Evolutionary conservation across 352 stramenopile genomes (phyloP).

Genomic region (Globisporangium sylvaticum): DNA sequence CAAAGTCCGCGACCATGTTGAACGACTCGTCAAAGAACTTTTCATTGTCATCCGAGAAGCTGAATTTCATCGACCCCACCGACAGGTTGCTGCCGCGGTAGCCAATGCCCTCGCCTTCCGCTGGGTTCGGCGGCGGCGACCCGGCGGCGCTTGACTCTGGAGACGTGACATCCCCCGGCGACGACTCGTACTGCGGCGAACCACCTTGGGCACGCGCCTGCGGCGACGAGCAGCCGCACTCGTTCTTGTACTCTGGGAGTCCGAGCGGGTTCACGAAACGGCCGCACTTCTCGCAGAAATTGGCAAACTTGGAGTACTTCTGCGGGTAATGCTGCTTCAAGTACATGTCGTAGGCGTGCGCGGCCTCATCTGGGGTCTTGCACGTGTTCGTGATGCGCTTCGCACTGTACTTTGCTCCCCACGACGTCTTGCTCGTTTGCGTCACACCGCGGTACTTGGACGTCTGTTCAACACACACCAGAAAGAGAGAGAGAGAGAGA

Average conservation of each 20-base stretch:
- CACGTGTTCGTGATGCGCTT: conserved; percentile 88
- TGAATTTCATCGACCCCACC: conserved; percentile 68
- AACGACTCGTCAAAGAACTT: conserved; percentile 63
- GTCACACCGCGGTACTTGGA: conserved; percentile 86
- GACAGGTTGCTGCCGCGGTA: conserved; percentile 62
- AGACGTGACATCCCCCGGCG: conserved; percentile 15
- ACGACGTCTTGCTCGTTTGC: conserved; percentile 84
- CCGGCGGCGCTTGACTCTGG: conserved; percentile 14
- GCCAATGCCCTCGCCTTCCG: conserved; percentile 34
- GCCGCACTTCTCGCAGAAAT: conserved; percentile 81
- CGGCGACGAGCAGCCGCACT: conserved; percentile 51
- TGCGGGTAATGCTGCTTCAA: conserved; percentile 76
- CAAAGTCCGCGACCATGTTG: conserved; percentile 29
- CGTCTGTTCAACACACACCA: conserved; percentile 30
- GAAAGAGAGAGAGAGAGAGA: background rate
- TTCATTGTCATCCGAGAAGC: conserved; percentile 61
- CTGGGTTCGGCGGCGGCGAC: conserved; percentile 22
- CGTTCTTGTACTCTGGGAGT: conserved; percentile 64
- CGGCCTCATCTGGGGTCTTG: conserved; percentile 84
- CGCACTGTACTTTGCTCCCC: conserved; percentile 85
- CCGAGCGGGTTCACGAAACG: conserved; percentile 81
- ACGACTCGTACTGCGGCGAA: conserved; percentile 23
- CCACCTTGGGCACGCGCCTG: conserved; percentile 6
- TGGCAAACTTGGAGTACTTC: conserved; percentile 85
- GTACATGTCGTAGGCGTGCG: conserved; percentile 79